phyloP scores from a whole-genome alignment of 1,284 basidiomycete genomes.

The Malassezia dermatis region DNA sequence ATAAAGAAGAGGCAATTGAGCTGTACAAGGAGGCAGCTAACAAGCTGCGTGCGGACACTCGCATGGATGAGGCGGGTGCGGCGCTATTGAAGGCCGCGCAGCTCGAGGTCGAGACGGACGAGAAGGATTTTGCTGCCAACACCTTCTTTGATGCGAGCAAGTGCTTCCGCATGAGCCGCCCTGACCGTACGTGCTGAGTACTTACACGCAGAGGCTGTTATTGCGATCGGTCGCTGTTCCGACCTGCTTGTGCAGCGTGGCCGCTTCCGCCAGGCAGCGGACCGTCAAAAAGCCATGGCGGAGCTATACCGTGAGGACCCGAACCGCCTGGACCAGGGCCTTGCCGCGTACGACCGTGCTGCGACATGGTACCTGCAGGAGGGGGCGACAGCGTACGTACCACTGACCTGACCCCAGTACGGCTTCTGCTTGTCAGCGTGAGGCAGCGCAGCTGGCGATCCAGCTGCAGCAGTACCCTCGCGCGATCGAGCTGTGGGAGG shows the following conservation, averaged over 20 bases:
- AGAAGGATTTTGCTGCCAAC: slow-evolving; percentile 46
- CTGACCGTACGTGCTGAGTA: slow-evolving; percentile 23
- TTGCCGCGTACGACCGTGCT: slow-evolving; percentile 81
- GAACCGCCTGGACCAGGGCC: slow-evolving; percentile 65
- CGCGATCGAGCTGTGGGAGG: slow-evolving; percentile 78
- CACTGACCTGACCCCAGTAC: slow-evolving; percentile 50
- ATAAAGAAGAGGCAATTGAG: slow-evolving; percentile 72
- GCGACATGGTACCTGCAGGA: slow-evolving; percentile 97
- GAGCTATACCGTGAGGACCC: slow-evolving; percentile 72
- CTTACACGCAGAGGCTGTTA: slow-evolving; percentile 65
- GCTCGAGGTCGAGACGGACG: slow-evolving; percentile 39
- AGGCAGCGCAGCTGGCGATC: slow-evolving; percentile 87
- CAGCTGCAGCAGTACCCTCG: slow-evolving; percentile 73
- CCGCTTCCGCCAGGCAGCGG: slow-evolving; percentile 91
- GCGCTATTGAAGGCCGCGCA: slow-evolving; percentile 44
- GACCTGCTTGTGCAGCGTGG: slow-evolving; percentile 71
- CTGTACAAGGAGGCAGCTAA: slow-evolving; percentile 89
- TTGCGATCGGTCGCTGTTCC: slow-evolving; percentile 77
- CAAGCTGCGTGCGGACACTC: slow-evolving; percentile 84
- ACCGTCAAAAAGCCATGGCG: slow-evolving; percentile 77
- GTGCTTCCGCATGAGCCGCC: slow-evolving; percentile 41
- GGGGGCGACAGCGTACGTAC: slow-evolving; percentile 79
- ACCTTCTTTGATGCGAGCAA: slow-evolving; percentile 46
- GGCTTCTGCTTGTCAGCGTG: slow-evolving; percentile 88
- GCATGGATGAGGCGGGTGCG: slow-evolving; percentile 80